Conservation (phyloP, 2,329 filamentous ascomycete genomes). For the Nothophaeocryptopus gaeumannii region DNA sequence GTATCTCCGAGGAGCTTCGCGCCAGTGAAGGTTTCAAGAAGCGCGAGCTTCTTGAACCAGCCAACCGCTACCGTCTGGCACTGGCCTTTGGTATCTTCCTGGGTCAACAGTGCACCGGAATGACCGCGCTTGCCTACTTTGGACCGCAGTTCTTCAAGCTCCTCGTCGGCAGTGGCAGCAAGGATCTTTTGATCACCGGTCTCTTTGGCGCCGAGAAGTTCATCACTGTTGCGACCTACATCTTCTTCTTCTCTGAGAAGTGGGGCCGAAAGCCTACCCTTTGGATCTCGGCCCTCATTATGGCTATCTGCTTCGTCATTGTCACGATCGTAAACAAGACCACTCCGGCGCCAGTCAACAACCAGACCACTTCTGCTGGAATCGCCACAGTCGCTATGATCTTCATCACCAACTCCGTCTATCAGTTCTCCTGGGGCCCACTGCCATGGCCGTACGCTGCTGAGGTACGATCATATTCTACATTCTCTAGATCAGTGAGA, state of each 20-base stretch:
- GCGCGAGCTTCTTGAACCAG: constrained; percentile 45
- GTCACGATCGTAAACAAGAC: constrained; percentile 36
- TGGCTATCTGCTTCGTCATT: constrained; percentile 38
- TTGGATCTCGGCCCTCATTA: constrained; percentile 30
- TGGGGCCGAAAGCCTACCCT: constrained; percentile 40
- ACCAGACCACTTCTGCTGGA: constrained; percentile 37
- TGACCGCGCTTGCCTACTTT: constrained; percentile 55
- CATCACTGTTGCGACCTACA: constrained; percentile 46
- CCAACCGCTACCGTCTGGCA: constrained; percentile 47
- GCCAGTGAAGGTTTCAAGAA: constrained; percentile 37
- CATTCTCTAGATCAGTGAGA: constrained; percentile 21
- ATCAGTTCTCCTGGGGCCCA: constrained; percentile 54
- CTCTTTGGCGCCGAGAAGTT: constrained; percentile 57
- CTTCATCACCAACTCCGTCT: constrained; percentile 55
- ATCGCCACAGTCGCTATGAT: constrained; percentile 56
- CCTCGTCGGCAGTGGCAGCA: constrained; percentile 46
- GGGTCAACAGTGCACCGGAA: constrained; percentile 54
- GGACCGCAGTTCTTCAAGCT: constrained; percentile 56
- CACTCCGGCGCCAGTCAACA: constrained; percentile 25
- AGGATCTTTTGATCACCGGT: constrained; percentile 51
- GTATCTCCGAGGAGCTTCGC: constrained; percentile 46
- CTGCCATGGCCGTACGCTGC: constrained; percentile 51
- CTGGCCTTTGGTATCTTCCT: constrained; percentile 50
- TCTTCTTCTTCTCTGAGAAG: constrained; percentile 52
- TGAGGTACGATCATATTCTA: constrained; percentile 18